Percentiles rank a stretch among this genome's conserved stretches.
Conservation (phyloP, 192 early-diverging fungal species). For the Thamnidium elegans region DNA sequence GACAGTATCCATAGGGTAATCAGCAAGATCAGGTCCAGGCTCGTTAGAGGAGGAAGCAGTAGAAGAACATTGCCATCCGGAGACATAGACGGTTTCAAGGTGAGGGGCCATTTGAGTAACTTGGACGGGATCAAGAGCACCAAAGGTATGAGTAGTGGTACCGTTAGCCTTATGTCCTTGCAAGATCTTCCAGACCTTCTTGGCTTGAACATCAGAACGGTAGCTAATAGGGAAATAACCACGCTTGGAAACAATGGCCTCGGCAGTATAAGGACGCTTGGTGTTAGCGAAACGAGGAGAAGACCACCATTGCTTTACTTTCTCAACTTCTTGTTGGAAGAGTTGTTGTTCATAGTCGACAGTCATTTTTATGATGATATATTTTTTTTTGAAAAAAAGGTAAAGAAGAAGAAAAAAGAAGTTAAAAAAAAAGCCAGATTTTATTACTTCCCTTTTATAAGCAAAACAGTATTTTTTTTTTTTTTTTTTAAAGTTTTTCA, state of each 20-base stretch:
- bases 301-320: conserved; percentile 89
- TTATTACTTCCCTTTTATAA: not conserved
- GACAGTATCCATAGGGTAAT: conserved; percentile 98
- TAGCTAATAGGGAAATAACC: conserved; percentile 76
- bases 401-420: conserved; percentile 13
- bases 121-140: conserved; percentile 93
- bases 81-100: conserved; percentile 96
- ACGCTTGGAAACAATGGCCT: conserved; percentile 87
- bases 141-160: conserved; percentile 92
- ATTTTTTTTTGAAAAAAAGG: not conserved
- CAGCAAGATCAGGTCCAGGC: conserved; percentile 97
- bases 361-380: conserved; percentile 19
- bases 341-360: conserved; percentile 61
- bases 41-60: conserved; percentile 94
- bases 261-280: conserved; percentile 83
- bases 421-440: conserved; percentile 6
- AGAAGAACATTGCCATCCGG: conserved; percentile 97
- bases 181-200: conserved; percentile 90
- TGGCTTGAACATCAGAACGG: conserved; percentile 85
- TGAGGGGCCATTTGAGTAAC: conserved; percentile 97
- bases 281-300: conserved; percentile 79
- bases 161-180: conserved; percentile 73
- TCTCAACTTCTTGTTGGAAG: conserved; percentile 80
- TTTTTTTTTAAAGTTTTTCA: not conserved
- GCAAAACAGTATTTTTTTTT: too few species aligned